These are phyloP conservation scores for Tolypocladium amazonense DNA, from an alignment of 2,329 filamentous ascomycete genomes.

Conservation along the genomic window DNA sequence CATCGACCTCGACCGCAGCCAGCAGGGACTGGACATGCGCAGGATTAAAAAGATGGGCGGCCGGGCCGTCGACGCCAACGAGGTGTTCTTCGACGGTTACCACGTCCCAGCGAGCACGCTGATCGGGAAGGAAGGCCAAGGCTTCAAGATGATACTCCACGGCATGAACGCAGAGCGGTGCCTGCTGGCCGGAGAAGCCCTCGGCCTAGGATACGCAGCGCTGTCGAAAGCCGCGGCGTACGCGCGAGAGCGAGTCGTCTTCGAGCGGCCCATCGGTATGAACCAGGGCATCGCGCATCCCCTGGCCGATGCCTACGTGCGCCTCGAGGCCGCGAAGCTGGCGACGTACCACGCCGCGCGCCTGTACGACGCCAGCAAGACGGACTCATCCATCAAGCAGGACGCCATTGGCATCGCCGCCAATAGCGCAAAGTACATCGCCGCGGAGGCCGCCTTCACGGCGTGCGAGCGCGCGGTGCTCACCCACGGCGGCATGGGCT, in stretches of 20 bases:
- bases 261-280: slow-evolving; percentile 52
- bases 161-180: slow-evolving; percentile 75
- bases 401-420: slow-evolving; percentile 52
- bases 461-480: slow-evolving; percentile 52
- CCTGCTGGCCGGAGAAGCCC: slow-evolving; percentile 65
- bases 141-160: slow-evolving; percentile 70
- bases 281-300: slow-evolving; percentile 59
- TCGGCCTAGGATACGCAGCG: slow-evolving; percentile 69
- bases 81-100: slow-evolving; percentile 81
- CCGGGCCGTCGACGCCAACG: slow-evolving; percentile 71
- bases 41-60: slow-evolving; percentile 81
- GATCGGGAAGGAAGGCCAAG: slow-evolving; percentile 62
- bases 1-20: slow-evolving; percentile 57
- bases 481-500: slow-evolving; percentile 54
- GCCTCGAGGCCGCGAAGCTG: slow-evolving; percentile 53
- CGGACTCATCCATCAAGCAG: slow-evolving; percentile 38
- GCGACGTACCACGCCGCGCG: slow-evolving; percentile 55
- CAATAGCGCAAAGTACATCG: slow-evolving; percentile 62
- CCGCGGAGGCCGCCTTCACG: slow-evolving; percentile 52
- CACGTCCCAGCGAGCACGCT: slow-evolving; percentile 50
- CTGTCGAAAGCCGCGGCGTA: slow-evolving; percentile 52
- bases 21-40: slow-evolving; percentile 53
- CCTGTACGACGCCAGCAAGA: slow-evolving; percentile 45
- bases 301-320: slow-evolving; percentile 54
- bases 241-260: slow-evolving; percentile 55